Base-by-base conservation (phyloP, 495 filamentous ascomycete species). In the Aspergillus carlsbadensis region DNA sequence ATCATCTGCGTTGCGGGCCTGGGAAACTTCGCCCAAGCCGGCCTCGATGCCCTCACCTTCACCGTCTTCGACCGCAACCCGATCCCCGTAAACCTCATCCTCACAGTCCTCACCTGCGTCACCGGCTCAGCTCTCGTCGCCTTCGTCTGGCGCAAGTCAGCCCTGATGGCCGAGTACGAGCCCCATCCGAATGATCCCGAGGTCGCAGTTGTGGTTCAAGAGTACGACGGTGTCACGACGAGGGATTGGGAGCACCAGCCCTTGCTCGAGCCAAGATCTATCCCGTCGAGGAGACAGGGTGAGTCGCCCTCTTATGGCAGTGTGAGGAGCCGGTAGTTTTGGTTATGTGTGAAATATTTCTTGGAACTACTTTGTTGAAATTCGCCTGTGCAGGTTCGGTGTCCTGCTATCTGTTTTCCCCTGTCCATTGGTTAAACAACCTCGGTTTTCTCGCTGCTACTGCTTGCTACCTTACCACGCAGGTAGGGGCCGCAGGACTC, bases 1-100 rank as follows among this genome's bases (percentile, higher is more conserved):
- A 86, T 96, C 52, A 97, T 97, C 56, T 96, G 91, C 65, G 67
- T 94, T 3, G 86, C 92, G 2, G 94, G 94, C 6, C 62, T 98
- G 10, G 79, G 92, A 46, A 96, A 96, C 69, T 93, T 98, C 62
- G 83, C 80, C 15, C 93, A 98, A 75, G 84, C 85, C 10, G 91
- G 81, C 0, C 74, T 98, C 24, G 94, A 97, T 68, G 84, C 84
- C 52, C 58, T 94, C 49, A 92, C 91, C 26, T 87, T 96, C 59
- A 77, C 79, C 43, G 75, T 74, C 1, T 97, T 92, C 67, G 43
- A 75, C 22, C 80, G 83, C 10, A 73, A 96, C 70, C 93, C 93
- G 0, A 71, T 87, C 0, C 90, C 91, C 1, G 88, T 96, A 0
- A 96, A 98, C 73, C 15, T 87, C 11, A 67, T 85, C 0, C 68